These are phyloP conservation scores for Cordyceps tenuipes DNA, from an alignment of 2,329 filamentous ascomycete genomes.

Conservation along the genomic window DNA sequence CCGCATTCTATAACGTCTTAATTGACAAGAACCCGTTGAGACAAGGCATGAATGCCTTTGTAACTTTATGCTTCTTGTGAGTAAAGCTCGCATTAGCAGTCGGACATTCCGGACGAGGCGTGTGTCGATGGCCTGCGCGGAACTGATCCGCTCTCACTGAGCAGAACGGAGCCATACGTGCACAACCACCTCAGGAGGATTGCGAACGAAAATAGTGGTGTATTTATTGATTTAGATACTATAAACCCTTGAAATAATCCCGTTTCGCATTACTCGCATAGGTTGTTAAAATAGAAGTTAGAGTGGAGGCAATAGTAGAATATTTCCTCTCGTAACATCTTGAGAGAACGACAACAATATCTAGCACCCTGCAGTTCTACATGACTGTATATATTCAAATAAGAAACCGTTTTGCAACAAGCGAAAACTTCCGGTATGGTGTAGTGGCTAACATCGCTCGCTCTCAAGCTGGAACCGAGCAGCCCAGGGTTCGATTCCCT, in stretches of 20 bases:
- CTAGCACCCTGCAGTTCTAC: neutral
- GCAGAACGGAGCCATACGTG: too few relatives aligned
- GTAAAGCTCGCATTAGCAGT: neutral
- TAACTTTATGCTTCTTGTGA: neutral
- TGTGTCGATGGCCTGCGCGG: neutral
- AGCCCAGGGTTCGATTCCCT: slow-evolving; percentile 16
- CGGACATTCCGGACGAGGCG: neutral
- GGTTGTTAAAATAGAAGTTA: neutral
- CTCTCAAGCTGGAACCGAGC: slow-evolving; percentile 20
- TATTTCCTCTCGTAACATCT: too few relatives aligned
- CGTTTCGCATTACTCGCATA: too few relatives aligned
- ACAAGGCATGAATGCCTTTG: neutral
- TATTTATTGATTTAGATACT: neutral
- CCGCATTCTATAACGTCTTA: neutral
- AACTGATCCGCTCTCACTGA: neutral
- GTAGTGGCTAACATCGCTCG: slow-evolving; percentile 30
- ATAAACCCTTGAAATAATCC: too few relatives aligned
- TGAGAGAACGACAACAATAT: too few relatives aligned
- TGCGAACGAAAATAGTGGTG: neutral
- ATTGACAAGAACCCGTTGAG: too few relatives aligned
- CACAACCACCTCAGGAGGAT: too few relatives aligned
- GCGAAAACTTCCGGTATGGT: slow-evolving; percentile 24
- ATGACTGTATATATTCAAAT: neutral
- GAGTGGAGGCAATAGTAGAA: too few relatives aligned
- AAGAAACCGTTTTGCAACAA: neutral